These are phyloP conservation scores for Colletotrichum limetticola DNA, from an alignment of 2,329 filamentous ascomycete genomes.

Conservation along the genomic window DNA sequence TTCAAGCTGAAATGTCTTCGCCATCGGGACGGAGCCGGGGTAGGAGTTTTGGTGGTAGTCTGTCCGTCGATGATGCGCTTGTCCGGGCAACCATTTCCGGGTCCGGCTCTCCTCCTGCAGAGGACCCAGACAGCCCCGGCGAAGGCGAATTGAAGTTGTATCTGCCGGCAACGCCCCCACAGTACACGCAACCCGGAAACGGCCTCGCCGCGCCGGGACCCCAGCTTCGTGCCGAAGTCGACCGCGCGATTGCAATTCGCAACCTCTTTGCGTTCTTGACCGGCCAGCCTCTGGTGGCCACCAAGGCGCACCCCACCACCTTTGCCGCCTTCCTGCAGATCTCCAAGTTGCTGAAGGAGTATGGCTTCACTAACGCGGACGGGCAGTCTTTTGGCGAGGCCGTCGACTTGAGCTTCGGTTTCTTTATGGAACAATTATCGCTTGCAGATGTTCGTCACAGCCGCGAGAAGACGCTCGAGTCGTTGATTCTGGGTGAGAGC, in stretches of 20 bases:
- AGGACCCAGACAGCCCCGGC: conserved; percentile 45
- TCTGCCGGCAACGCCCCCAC: conserved; percentile 58
- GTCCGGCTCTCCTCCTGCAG: conserved; percentile 49
- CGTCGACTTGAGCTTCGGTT: conserved; percentile 73
- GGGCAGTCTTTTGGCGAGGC: conserved; percentile 69
- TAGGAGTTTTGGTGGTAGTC: conserved; percentile 59
- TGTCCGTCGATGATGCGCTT: conserved; percentile 62
- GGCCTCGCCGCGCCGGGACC: conserved; percentile 47
- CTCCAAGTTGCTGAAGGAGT: conserved; percentile 63
- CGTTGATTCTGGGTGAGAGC: conserved; percentile 86
- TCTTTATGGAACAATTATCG: conserved; percentile 80
- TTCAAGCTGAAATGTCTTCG: conserved; percentile 55
- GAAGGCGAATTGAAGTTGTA: conserved; percentile 60
- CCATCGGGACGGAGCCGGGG: conserved; percentile 45
- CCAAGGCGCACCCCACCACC: conserved; percentile 59
- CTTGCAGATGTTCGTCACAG: conserved; percentile 85
- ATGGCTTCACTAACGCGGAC: conserved; percentile 66
- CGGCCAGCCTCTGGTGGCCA: conserved; percentile 71
- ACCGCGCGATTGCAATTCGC: conserved; percentile 67
- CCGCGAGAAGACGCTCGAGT: conserved; percentile 89
- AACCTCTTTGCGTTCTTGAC: conserved; percentile 76
- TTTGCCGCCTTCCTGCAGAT: conserved; percentile 68
- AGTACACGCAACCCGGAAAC: conserved; percentile 40
- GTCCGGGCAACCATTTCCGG: conserved; percentile 45
- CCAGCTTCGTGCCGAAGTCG: conserved; percentile 53